Base-by-base conservation (phyloP, 805 yeast species). In the Nakazawaea siamensis region DNA sequence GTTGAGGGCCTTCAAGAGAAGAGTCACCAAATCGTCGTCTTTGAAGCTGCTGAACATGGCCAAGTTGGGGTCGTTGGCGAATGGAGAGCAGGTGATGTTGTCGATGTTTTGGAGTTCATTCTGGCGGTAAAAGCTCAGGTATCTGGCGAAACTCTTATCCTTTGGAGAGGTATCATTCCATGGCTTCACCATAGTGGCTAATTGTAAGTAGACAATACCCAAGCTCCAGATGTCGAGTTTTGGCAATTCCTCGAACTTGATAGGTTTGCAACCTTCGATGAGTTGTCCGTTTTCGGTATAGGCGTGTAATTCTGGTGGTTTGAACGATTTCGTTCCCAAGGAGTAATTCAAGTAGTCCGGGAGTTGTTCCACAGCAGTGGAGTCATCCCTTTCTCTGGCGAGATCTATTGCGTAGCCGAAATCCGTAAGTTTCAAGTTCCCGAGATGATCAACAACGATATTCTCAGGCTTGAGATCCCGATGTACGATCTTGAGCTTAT, bases 391-490 rank as follows among this genome's bases (percentile, higher is more conserved):
- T 3, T 47, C 36, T 12, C 42, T 38, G 20, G 44, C 39, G 21
- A 63, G 45, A 43, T 66, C 58, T 11, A 69, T 36, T 11, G 71
- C 64, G 51, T 64, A 70, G 3, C 77, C 76, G 44, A 73, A 73
- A 46, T 73, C 79, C 16, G 63, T 54, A 29, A 70, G 55, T 33
- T 66, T 63, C 25, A 72, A 51, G 10, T 50, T 50, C 3, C 79
- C 79, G 11, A 52, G 44, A 8, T 45, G 48, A 44, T 64, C 73
- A 28, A 72, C 61, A 16, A 73, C 47, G 28, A 66, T 58, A 48
- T 73, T 73, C 40, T 72, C 78, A 2, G 78, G 77, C 43, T 72
- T 72, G 29, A 72, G 50, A 42, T 72, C 79, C 17, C 77, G 44
- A 44, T 72, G 79, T 7, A 58, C 67, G 3, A 73, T 61, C 11